Evolutionary conservation across 2,329 filamentous ascomycete species (phyloP).

Genomic region (Talaromyces sp.): DNA sequence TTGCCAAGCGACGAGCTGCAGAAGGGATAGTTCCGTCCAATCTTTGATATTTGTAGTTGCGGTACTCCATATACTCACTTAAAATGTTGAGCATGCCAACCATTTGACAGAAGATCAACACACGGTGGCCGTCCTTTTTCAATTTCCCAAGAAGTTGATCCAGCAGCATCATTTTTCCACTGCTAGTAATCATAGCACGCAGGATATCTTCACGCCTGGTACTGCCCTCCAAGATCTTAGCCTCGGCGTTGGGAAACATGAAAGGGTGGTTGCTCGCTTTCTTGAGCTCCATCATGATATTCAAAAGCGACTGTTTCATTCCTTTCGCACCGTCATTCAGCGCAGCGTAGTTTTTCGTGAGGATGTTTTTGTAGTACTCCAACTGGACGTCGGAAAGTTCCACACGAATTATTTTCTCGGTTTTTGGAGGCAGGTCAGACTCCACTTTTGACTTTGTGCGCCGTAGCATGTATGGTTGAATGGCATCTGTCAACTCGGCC

Average conservation of each 20-base stretch:
- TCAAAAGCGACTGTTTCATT: constrained; percentile 91
- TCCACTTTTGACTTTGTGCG: constrained; percentile 97
- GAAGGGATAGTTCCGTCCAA: constrained; percentile 94
- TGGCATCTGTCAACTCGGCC: constrained; percentile 78
- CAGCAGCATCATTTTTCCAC: constrained; percentile 99
- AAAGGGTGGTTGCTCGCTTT: constrained; percentile 99
- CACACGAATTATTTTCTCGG: constrained; percentile 97
- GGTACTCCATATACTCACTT: constrained; percentile 87
- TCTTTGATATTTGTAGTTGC: constrained; percentile 93
- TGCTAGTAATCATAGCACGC: constrained; percentile 91
- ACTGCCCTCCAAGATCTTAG: constrained; percentile 80
- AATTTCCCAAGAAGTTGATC: constrained; percentile 94
- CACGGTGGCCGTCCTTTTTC: constrained; percentile 89
- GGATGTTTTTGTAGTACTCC: constrained; percentile 98
- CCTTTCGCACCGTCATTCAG: constrained; percentile 87
- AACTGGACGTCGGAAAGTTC: constrained; percentile 95
- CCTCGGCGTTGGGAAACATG: constrained; percentile 94
- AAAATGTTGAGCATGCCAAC: constrained; percentile 98
- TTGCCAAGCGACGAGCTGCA: constrained; percentile 83
- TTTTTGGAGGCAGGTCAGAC: constrained; percentile 93
- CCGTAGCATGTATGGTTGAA: constrained; percentile 91
- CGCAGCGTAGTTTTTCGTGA: constrained; percentile 93
- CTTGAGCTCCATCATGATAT: constrained; percentile 99
- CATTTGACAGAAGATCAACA: constrained; percentile 99
- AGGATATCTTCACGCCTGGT: constrained; percentile 84